Conservation (phyloP, 352 stramenopile species). For the Globisporangium splendens region DNA sequence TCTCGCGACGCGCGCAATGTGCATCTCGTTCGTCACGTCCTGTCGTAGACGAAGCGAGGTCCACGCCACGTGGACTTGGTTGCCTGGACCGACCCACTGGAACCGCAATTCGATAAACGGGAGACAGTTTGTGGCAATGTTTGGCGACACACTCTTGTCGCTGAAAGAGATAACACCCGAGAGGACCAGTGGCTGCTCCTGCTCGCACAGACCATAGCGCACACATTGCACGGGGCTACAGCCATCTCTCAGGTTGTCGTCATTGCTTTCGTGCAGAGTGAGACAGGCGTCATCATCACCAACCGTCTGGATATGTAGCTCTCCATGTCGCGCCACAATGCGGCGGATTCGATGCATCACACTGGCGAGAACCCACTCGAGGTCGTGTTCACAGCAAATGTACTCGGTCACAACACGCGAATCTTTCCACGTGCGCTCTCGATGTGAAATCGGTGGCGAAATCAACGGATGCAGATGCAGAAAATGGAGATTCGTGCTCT, state of each 20-base stretch:
- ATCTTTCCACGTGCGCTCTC: background rate
- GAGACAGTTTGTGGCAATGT: too few relatives aligned
- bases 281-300: constrained; percentile 1
- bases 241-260: background rate
- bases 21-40: constrained; percentile 26
- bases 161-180: constrained; percentile 7
- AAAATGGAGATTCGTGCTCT: constrained; percentile 9
- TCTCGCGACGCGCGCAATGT: constrained; percentile 21
- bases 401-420: constrained; percentile 15
- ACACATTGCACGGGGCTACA: background rate
- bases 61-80: constrained; percentile 9
- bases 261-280: background rate
- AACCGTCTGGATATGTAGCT: constrained; percentile 1
- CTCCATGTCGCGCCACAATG: constrained; percentile 9
- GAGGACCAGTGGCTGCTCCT: constrained; percentile 9
- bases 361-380: constrained; percentile 15
- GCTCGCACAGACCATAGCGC: constrained; percentile 13
- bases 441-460: background rate
- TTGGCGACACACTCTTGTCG: too few relatives aligned
- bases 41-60: constrained; percentile 11
- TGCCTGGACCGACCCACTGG: constrained; percentile 4
- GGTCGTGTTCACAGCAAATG: constrained; percentile 8
- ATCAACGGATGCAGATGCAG: constrained; percentile 4
- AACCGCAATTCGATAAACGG: constrained; percentile 18
- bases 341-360: constrained; percentile 12